Evolutionary conservation across 2,329 filamentous ascomycete genomes (phyloP).

Genomic region (Neurospora sp.): DNA sequence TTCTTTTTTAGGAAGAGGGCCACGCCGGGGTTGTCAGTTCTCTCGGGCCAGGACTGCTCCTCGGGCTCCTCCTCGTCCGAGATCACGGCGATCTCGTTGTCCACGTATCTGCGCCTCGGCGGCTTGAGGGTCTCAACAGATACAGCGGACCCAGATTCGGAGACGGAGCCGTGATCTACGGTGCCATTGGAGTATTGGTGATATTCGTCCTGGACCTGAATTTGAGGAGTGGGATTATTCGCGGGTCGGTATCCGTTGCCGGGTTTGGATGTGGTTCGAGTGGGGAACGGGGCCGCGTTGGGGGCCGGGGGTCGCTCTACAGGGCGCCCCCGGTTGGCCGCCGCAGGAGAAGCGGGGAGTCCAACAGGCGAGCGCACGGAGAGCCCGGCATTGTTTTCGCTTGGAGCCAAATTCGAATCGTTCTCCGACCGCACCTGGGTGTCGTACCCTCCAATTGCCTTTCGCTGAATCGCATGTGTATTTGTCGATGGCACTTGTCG

Average conservation of each 20-base stretch:
- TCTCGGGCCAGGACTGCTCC: slow-evolving; percentile 4
- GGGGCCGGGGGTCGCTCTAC: slow-evolving; percentile 16
- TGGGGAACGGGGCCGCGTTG: slow-evolving; percentile 19
- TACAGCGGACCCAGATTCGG: slow-evolving; percentile 15
- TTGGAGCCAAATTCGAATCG: slow-evolving; percentile 7
- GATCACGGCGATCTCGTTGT: background rate
- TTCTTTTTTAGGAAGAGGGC: slow-evolving; percentile 17
- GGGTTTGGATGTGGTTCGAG: slow-evolving; percentile 23
- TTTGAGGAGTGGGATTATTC: background rate
- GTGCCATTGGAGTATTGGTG: background rate
- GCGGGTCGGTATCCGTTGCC: background rate
- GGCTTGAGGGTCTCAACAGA: slow-evolving; percentile 16
- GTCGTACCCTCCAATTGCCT: slow-evolving; percentile 6
- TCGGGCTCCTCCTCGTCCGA: slow-evolving; percentile 3
- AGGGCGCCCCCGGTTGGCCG: slow-evolving; percentile 9
- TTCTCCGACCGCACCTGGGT: slow-evolving; percentile 13
- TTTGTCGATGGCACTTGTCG: slow-evolving; percentile 37
- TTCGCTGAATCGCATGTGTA: slow-evolving; percentile 15
- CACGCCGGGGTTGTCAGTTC: slow-evolving; percentile 16
- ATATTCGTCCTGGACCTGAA: background rate
- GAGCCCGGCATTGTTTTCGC: slow-evolving; percentile 5
- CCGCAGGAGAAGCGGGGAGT: slow-evolving; percentile 14
- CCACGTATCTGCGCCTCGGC: background rate
- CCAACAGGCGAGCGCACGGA: slow-evolving; percentile 10
- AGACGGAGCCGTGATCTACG: slow-evolving; percentile 5